Evolutionary conservation across 257 asterid species (phyloP).

Genomic region (Penstemon davidsonii): DNA sequence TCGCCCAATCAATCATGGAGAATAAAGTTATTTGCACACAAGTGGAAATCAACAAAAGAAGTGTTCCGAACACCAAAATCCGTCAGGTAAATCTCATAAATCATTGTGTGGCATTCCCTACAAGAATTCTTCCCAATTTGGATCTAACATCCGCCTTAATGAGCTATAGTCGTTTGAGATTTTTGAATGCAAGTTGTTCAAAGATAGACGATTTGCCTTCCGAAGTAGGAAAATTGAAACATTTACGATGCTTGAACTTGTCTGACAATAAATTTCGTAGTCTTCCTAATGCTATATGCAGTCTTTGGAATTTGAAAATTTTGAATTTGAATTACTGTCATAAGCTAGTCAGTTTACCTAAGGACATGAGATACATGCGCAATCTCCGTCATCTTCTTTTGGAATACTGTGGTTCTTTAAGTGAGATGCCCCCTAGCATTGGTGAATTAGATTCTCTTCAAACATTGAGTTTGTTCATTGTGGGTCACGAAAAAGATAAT

Average conservation of each 20-base stretch:
- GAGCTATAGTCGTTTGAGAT: slow-evolving; percentile 8
- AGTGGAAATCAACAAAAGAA: background rate
- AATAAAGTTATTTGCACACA: background rate
- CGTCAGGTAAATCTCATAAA: slow-evolving; percentile 8
- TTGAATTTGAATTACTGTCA: slow-evolving; percentile 10
- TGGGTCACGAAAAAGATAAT: slow-evolving; percentile 21
- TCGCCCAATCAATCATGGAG: slow-evolving; percentile 10
- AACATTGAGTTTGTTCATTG: slow-evolving; percentile 29
- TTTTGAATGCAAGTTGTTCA: slow-evolving; percentile 17
- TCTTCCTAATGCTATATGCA: slow-evolving; percentile 16
- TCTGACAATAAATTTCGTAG: background rate
- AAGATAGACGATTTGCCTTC: slow-evolving; percentile 16
- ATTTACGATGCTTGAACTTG: slow-evolving; percentile 24
- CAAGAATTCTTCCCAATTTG: background rate
- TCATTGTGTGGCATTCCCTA: background rate
- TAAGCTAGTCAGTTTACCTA: slow-evolving; percentile 18
- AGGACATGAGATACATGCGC: slow-evolving; percentile 16
- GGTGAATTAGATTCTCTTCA: slow-evolving; percentile 26
- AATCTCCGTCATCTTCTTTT: background rate
- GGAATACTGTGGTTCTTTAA: slow-evolving; percentile 21
- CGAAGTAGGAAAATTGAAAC: slow-evolving; percentile 10
- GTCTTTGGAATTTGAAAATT: slow-evolving; percentile 28
- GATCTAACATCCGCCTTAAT: background rate
- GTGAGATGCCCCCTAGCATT: slow-evolving; percentile 27
- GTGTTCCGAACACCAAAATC: slow-evolving; percentile 5